A percentile compares a stretch with the other conserved stretches of the same genome.
Conservation (phyloP, 2,329 filamentous ascomycete species). For the Aspergillus intermedius region DNA sequence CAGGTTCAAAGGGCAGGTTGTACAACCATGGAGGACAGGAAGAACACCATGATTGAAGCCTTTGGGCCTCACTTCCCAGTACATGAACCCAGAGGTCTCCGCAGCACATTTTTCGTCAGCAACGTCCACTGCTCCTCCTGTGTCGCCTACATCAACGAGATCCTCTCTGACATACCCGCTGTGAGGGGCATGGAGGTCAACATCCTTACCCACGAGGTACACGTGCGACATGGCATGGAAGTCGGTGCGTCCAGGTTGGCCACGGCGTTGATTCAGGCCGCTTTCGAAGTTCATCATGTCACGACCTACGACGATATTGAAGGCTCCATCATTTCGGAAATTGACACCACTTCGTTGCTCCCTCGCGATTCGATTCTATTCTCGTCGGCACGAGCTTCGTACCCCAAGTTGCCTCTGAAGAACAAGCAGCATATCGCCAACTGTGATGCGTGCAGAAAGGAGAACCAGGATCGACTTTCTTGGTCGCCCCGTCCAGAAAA, state of each 20-base stretch:
- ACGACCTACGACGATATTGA: conserved; percentile 29
- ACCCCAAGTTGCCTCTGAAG: conserved; percentile 14
- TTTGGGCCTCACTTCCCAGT: neutral
- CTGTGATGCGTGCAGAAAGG: conserved; percentile 45
- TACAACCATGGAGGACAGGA: neutral
- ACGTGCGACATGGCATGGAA: conserved; percentile 30
- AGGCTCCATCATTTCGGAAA: conserved; percentile 26
- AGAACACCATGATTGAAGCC: neutral
- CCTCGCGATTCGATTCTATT: conserved; percentile 20
- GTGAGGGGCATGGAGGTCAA: conserved; percentile 36
- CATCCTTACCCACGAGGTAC: conserved; percentile 39
- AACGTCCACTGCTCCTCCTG: conserved; percentile 47
- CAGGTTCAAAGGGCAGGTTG: no score
- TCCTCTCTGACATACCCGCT: conserved; percentile 32
- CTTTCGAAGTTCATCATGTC: conserved; percentile 43
- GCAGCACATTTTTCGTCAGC: conserved; percentile 37
- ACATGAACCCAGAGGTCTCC: conserved; percentile 7
- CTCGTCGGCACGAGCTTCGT: conserved; percentile 13
- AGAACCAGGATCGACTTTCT: conserved; percentile 23
- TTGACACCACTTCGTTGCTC: conserved; percentile 29
- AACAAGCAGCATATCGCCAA: conserved; percentile 41
- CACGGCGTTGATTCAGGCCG: conserved; percentile 36
- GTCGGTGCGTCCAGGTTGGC: conserved; percentile 29
- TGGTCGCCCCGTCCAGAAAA: conserved; percentile 10
- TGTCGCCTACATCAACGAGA: conserved; percentile 39